A percentile compares a stretch with the other conserved stretches of the same genome.
Conservation (phyloP, 495 filamentous ascomycete genomes). For the Pyrenula aspistea region DNA sequence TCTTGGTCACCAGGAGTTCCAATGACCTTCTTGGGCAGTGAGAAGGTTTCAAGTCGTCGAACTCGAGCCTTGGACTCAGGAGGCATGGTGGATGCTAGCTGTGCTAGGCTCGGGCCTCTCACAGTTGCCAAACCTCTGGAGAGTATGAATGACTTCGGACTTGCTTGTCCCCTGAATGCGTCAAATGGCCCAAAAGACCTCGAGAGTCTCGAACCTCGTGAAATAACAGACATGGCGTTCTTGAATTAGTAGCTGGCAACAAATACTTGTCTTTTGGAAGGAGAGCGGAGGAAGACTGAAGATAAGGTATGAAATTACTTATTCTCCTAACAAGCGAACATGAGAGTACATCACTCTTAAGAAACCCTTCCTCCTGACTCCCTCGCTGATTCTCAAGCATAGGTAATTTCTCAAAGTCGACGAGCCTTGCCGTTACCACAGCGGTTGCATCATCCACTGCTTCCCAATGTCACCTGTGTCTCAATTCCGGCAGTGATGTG, state of each 20-base stretch:
- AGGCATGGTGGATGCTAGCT: conserved; percentile 16
- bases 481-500: background rate
- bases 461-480: background rate
- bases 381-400: background rate
- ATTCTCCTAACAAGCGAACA: background rate
- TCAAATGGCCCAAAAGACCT: background rate
- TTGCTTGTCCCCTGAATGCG: background rate
- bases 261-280: background rate
- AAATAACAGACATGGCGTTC: background rate
- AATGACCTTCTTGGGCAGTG: conserved; percentile 17
- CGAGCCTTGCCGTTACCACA: background rate
- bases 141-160: background rate
- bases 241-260: background rate
- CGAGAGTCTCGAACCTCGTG: background rate
- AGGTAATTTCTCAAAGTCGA: background rate
- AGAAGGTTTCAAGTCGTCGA: conserved; percentile 20
- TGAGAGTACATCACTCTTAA: background rate
- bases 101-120: background rate
- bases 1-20: conserved; percentile 11
- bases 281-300: too few species aligned
- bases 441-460: background rate
- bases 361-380: background rate
- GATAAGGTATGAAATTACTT: background rate
- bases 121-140: background rate
- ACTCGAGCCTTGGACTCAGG: conserved; percentile 20